Conservation (phyloP, 169 alveolate species). For the Eimeria praecox region DNA sequence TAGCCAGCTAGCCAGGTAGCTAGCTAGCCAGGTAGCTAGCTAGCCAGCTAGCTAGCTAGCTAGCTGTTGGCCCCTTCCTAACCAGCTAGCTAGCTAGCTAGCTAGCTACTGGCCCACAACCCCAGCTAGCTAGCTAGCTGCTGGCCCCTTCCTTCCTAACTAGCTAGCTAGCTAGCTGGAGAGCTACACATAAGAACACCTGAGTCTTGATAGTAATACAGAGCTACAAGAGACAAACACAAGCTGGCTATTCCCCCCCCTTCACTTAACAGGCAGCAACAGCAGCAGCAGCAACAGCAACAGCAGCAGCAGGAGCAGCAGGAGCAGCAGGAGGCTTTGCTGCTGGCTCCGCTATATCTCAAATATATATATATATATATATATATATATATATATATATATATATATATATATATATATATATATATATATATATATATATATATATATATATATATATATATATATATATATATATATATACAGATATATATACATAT, state of each 20-base stretch:
- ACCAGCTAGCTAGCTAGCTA: neutral
- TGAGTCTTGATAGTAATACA: neutral
- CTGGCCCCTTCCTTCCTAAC: neutral
- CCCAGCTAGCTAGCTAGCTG: neutral
- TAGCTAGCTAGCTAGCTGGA: neutral
- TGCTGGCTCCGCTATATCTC: too few species aligned
- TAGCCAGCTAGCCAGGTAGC: neutral
- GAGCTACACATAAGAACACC: neutral
- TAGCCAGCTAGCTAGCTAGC: neutral
- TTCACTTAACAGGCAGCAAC: neutral
- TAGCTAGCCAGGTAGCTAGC: neutral
- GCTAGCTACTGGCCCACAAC: neutral
- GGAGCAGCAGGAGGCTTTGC: neutral
- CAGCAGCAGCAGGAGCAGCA: neutral
- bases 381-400: too few species aligned
- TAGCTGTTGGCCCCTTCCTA: neutral
- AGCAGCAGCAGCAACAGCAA: conserved; percentile 4
- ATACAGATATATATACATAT: too few species aligned
- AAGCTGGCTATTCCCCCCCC: too few species aligned
- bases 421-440: too few species aligned
- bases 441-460: too few species aligned
- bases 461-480: too few species aligned
- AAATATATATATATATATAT: too few species aligned
- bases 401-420: too few species aligned
- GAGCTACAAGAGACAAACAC: neutral